Percentiles rank a stretch among this genome's conserved stretches.
These are phyloP conservation scores for Blastobotrys peoriensis DNA, from an alignment of 805 yeast genomes.

Conservation along the genomic window DNA sequence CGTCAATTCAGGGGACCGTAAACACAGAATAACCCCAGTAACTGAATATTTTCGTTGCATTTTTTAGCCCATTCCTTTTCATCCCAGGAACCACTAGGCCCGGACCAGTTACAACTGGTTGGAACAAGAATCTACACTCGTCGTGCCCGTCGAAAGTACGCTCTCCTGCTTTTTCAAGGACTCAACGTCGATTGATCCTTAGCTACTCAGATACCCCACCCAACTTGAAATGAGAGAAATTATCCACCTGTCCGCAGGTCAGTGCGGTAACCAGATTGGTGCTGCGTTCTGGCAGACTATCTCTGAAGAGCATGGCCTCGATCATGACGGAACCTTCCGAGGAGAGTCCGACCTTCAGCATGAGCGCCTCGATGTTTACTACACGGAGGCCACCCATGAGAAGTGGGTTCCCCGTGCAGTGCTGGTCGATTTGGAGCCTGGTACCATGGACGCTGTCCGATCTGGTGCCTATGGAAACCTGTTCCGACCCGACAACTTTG, in stretches of 20 bases:
- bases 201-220: too few species aligned
- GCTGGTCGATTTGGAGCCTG: conserved; percentile 89
- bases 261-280: conserved; percentile 95
- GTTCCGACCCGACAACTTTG: conserved; percentile 88
- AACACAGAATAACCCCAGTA: too few species aligned
- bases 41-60: too few species aligned
- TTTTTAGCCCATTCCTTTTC: too few species aligned
- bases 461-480: conserved; percentile 75
- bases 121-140: too few species aligned
- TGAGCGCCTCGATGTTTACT: conserved; percentile 71
- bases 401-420: conserved; percentile 93
- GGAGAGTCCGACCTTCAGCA: conserved; percentile 25
- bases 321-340: conserved; percentile 28
- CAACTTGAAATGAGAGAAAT: conserved; percentile 30
- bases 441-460: conserved; percentile 81
- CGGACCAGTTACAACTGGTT: too few species aligned
- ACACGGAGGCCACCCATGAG: conserved; percentile 78
- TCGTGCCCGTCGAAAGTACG: too few species aligned
- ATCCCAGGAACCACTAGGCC: too few species aligned
- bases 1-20: too few species aligned
- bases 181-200: too few species aligned
- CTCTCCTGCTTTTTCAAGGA: too few species aligned
- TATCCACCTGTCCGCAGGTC: conserved; percentile 94
- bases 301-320: conserved; percentile 37
- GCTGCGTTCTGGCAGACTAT: conserved; percentile 39